phyloP scores from a whole-genome alignment of 371 early-diverging fungal species.

The Mortierella sp. region DNA sequence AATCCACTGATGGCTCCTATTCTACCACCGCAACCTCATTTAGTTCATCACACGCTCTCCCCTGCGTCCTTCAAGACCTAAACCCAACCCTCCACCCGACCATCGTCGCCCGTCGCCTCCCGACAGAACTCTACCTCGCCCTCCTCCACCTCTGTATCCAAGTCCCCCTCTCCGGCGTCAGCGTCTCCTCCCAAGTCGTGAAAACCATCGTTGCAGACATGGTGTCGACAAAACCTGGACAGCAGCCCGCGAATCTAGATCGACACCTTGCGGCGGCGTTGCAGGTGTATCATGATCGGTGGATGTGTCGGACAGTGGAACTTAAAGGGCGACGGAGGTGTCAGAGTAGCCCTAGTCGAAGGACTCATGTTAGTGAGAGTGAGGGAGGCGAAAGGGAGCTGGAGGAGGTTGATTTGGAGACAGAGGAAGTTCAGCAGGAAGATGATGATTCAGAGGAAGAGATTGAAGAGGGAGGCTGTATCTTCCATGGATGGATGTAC shows the following conservation, averaged over 20 bases:
- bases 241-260: conserved; percentile 37
- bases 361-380: background rate
- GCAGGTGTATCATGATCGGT: conserved; percentile 43
- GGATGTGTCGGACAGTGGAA: conserved; percentile 36
- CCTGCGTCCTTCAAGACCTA: conserved; percentile 17
- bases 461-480: conserved; percentile 11
- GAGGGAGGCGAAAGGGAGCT: background rate
- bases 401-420: background rate
- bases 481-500: conserved; percentile 46
- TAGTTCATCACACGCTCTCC: background rate
- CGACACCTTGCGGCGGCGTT: conserved; percentile 44
- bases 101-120: conserved; percentile 28
- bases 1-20: background rate
- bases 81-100: conserved; percentile 23
- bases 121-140: conserved; percentile 44
- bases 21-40: background rate
- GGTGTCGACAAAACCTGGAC: conserved; percentile 27
- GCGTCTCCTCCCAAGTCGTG: conserved; percentile 26
- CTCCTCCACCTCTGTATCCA: conserved; percentile 48
- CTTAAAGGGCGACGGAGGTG: conserved; percentile 15
- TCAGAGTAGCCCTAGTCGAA: background rate
- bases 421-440: background rate
- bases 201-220: conserved; percentile 41
- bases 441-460: background rate
- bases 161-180: conserved; percentile 22